Evolutionary conservation across 345 rosid species (phyloP).

Genomic region (Boechera retrofracta): DNA sequence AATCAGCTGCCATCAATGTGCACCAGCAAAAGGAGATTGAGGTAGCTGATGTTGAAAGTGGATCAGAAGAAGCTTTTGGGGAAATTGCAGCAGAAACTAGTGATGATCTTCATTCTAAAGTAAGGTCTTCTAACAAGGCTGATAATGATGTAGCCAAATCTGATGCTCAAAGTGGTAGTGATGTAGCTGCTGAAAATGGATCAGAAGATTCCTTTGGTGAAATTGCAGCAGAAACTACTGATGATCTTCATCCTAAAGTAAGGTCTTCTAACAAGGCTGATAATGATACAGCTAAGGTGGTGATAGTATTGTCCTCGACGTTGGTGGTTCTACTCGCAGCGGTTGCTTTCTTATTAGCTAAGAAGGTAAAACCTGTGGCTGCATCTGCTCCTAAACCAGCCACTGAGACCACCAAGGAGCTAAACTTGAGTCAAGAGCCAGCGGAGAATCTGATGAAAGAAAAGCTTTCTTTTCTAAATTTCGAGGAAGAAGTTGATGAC

Average conservation of each 20-base stretch:
- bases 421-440: background rate
- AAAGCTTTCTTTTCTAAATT: conserved; percentile 42
- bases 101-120: conserved; percentile 29
- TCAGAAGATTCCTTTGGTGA: background rate
- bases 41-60: conserved; percentile 13
- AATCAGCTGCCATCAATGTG: conserved; percentile 20
- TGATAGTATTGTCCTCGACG: conserved; percentile 42
- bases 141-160: background rate
- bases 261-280: background rate
- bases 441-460: conserved; percentile 31
- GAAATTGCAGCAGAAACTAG: conserved; percentile 20
- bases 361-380: conserved; percentile 34
- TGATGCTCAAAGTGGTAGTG: background rate
- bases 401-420: background rate
- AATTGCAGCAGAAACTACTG: conserved; percentile 16
- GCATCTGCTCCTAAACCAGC: conserved; percentile 9
- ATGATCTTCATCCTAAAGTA: conserved; percentile 33
- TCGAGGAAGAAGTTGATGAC: conserved; percentile 48
- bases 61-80: background rate
- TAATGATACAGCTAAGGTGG: background rate
- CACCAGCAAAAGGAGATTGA: conserved; percentile 8
- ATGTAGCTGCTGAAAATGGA: conserved; percentile 1
- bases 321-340: conserved; percentile 50
- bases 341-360: conserved; percentile 43
- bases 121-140: background rate